Percentiles rank a stretch among this genome's conserved stretches.
These are phyloP conservation scores for Scutellaria barbata DNA, from an alignment of 257 asterid species.

Conservation along the genomic window DNA sequence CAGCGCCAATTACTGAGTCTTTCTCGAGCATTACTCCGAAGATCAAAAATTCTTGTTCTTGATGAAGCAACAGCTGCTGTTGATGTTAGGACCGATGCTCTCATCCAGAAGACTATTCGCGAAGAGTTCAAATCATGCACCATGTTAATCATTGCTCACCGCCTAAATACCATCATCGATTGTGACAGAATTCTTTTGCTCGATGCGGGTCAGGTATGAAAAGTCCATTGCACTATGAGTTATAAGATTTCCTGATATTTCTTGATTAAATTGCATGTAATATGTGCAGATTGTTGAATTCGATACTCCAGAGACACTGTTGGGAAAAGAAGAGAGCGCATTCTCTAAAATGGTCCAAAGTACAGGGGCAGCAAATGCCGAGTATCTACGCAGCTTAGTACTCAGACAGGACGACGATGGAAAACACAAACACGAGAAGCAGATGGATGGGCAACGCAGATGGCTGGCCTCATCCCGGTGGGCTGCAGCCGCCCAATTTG, in stretches of 20 bases:
- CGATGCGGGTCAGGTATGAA: conserved; percentile 82
- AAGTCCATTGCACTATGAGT: neutral
- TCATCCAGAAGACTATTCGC: conserved; percentile 92
- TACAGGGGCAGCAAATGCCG: conserved; percentile 92
- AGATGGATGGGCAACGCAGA: conserved; percentile 73
- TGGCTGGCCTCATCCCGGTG: conserved; percentile 95
- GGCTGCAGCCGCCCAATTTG: conserved; percentile 95
- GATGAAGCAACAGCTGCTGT: conserved; percentile 99
- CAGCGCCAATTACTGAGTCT: conserved; percentile 92
- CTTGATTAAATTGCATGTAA: neutral
- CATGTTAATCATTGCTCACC: conserved; percentile 97
- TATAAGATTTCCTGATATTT: no score
- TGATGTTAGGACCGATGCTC: conserved; percentile 94
- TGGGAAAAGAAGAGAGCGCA: conserved; percentile 71
- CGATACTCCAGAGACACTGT: conserved; percentile 72
- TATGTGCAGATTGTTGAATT: conserved; percentile 71
- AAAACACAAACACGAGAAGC: conserved; percentile 48
- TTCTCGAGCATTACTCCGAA: conserved; percentile 90
- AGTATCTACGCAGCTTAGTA: conserved; percentile 82
- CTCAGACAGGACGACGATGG: conserved; percentile 45
- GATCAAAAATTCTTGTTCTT: conserved; percentile 96
- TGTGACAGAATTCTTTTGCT: conserved; percentile 83
- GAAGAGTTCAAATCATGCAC: conserved; percentile 93
- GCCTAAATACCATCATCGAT: conserved; percentile 87
- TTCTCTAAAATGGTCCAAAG: conserved; percentile 97